These are phyloP conservation scores for Austroboletus novae-zelandiae DNA, from an alignment of 1,284 basidiomycete genomes.

Conservation along the genomic window DNA sequence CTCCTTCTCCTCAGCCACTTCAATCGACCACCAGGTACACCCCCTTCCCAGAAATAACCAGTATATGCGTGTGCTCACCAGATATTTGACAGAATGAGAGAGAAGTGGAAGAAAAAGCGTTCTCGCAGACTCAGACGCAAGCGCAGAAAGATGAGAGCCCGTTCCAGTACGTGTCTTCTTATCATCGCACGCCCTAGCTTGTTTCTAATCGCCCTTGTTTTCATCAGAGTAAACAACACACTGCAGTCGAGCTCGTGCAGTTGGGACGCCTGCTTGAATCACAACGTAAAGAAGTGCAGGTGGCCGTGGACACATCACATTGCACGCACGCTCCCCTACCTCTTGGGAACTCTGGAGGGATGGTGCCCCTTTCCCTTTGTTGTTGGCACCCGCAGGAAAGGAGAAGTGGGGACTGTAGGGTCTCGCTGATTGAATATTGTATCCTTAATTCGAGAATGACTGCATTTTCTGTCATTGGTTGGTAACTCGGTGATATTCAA, in stretches of 20 bases:
- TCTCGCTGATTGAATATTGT: constrained; percentile 25
- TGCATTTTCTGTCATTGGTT: not conserved
- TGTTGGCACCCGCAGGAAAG: constrained; percentile 24
- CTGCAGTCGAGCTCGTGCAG: constrained; percentile 30
- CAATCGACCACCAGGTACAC: constrained; percentile 33
- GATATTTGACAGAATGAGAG: constrained; percentile 63
- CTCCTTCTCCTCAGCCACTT: constrained; percentile 24
- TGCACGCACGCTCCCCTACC: constrained; percentile 29
- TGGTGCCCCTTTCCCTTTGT: constrained; percentile 15
- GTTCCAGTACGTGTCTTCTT: constrained; percentile 70
- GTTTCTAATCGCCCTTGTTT: constrained; percentile 6
- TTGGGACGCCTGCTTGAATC: constrained; percentile 13
- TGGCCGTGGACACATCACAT: constrained; percentile 13
- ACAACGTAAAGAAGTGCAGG: constrained; percentile 12
- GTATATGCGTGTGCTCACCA: not conserved
- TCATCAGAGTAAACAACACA: constrained; percentile 29
- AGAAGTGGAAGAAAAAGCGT: constrained; percentile 91
- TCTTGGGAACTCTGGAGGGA: constrained; percentile 21
- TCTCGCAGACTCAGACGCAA: constrained; percentile 85
- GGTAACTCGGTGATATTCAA: too few species aligned
- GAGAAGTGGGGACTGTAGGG: constrained; percentile 21
- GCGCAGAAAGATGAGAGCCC: constrained; percentile 89
- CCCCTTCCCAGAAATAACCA: constrained; percentile 4
- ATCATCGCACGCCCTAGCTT: not conserved
- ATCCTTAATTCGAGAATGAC: constrained; percentile 20